Percentiles rank a stretch among this genome's conserved stretches.
Evolutionary conservation across 2,329 filamentous ascomycete species (phyloP).

Genomic region (Diaporthe sp.): DNA sequence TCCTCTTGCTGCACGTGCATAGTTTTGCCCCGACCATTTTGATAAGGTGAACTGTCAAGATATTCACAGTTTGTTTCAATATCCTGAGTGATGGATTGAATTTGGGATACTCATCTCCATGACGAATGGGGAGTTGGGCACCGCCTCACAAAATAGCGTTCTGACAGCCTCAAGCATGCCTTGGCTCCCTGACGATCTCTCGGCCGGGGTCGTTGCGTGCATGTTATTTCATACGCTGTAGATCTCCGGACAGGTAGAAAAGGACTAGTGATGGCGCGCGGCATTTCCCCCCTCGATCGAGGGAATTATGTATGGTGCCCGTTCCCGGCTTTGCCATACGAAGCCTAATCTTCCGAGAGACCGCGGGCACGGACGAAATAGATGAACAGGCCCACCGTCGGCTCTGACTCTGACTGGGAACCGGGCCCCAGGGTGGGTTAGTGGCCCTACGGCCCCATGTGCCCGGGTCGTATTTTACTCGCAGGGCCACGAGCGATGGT

Average conservation of each 20-base stretch:
- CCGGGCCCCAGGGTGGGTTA: background rate
- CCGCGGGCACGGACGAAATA: constrained; percentile 4
- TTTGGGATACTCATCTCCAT: background rate
- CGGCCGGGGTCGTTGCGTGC: background rate
- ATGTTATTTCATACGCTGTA: background rate
- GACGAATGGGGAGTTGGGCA: too few relatives aligned
- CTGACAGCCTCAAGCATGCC: background rate
- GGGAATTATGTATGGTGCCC: background rate
- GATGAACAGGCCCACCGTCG: background rate
- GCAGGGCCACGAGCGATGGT: background rate
- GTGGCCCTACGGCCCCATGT: background rate
- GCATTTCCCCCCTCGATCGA: background rate
- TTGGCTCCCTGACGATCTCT: too few relatives aligned
- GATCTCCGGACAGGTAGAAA: background rate
- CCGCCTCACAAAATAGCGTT: background rate
- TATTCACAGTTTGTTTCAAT: background rate
- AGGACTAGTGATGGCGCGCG: background rate
- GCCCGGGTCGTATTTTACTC: constrained; percentile 4
- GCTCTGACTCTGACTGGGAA: constrained; percentile 11
- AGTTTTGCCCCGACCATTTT: background rate
- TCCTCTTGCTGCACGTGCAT: background rate
- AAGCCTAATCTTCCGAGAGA: background rate
- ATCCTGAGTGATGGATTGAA: background rate
- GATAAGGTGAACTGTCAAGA: background rate
- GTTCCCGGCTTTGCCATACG: background rate